Base-by-base conservation (phyloP, 2,329 filamentous ascomycete species). In the Penicillium palitans region DNA sequence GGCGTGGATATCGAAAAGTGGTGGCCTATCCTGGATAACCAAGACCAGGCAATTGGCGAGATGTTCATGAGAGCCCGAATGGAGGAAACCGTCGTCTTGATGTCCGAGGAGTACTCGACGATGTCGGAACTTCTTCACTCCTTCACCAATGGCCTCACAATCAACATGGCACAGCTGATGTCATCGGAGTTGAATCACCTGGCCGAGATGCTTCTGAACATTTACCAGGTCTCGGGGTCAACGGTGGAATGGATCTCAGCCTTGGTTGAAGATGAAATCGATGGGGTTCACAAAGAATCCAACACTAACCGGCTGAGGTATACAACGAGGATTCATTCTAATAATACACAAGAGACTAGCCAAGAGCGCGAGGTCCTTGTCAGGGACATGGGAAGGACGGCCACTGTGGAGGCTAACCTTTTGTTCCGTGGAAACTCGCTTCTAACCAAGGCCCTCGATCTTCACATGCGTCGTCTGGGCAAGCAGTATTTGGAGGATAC, bases 391-490 rank as follows among this genome's bases (percentile, higher is more conserved):
- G 84, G 84, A 60, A 84, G 86, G 68, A 85, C 84, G 45, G 85
- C 85, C 25, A 86, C 85, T 17, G 77, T 87, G 45, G 95, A 99
- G 73, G 95, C 93, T 6, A 99, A 98, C 66, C 81, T 99, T 1
- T 84, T 99, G 4, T 99, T 99, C 76, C 86, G 95, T 35, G 95
- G 95, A 60, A 99, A 99, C 70, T 96, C 95, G 0, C 80, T 99
- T 10, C 82, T 98, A 29, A 99, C 95, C 0, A 96, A 97, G 73
- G 89, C 93, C 1, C 82, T 99, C 45, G 95, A 99, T 72, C 90
- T 91, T 59, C 93, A 99, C 73, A 98, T 99, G 95, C 90, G 92
- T 58, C 86, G 95, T 10, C 80, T 98, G 0, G 95, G 95, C 42
- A 93, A 92, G 66, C 93, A 97, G 66, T 99, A 96, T 68, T 78